These are phyloP conservation scores for Lonicera japonica DNA, from an alignment of 129 eudicot genomes.

Conservation along the genomic window DNA sequence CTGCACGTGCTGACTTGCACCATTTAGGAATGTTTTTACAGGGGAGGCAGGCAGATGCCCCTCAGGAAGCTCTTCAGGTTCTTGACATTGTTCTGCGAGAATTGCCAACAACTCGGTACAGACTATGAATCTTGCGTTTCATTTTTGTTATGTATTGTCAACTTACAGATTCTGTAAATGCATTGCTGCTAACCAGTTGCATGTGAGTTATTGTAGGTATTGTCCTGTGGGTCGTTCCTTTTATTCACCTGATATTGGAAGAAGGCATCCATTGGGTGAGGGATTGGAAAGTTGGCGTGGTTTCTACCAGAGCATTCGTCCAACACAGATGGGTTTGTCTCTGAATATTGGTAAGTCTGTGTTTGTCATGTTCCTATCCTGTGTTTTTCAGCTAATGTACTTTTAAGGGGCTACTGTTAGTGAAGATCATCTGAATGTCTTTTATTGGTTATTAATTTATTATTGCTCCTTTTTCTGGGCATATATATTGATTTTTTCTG, in stretches of 20 bases:
- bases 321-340: slow-evolving; percentile 96
- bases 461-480: neutral
- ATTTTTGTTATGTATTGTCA: neutral
- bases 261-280: slow-evolving; percentile 81
- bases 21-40: slow-evolving; percentile 73
- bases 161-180: neutral
- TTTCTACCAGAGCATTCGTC: slow-evolving; percentile 89
- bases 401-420: neutral
- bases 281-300: slow-evolving; percentile 98
- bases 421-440: neutral
- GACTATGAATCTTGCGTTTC: neutral
- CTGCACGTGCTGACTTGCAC: slow-evolving; percentile 86
- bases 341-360: slow-evolving; percentile 56
- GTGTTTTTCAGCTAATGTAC: neutral
- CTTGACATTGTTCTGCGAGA: slow-evolving; percentile 92
- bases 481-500: neutral
- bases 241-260: slow-evolving; percentile 72
- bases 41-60: slow-evolving; percentile 95
- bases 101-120: slow-evolving; percentile 70
- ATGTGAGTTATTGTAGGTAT: slow-evolving; percentile 34
- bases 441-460: no score
- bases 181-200: neutral
- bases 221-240: slow-evolving; percentile 86
- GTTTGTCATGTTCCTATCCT: neutral
- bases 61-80: slow-evolving; percentile 94